Base-by-base conservation (phyloP, 805 yeast genomes). In the Starmerella tilneyi region DNA sequence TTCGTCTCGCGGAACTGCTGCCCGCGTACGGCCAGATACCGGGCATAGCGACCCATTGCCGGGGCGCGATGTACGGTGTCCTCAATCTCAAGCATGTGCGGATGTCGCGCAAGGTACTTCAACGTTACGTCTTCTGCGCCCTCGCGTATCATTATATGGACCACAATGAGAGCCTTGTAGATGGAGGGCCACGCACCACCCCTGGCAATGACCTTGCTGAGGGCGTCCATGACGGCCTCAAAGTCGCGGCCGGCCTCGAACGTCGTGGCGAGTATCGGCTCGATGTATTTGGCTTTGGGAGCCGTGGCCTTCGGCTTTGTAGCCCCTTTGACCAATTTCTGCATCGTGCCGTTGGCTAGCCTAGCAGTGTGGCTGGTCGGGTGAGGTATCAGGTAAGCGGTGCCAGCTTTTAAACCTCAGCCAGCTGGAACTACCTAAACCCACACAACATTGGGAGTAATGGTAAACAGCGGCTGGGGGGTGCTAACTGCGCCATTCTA, bases 261-360 rank as follows among this genome's bases (percentile, higher is more conserved):
- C 2, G 86, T 81, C 23, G 81, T 71, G 70, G 78, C 72, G 26
- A 92, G 70, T 43, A 92, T 84, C 1, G 97, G 97, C 66, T 89
- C 97, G 43, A 92, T 78, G 61, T 92, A 92, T 63, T 92, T 92
- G 30, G 94, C 81, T 65, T 92, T 92, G 6, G 98, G 98, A n/a
- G 97, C 95, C 9, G 97, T 97, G 66, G 84, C 74, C 76, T 68
- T 56, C 23, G 59, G 60, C 54, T 56, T 56, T 26, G 59, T 56
- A 15, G 60, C 60, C 22, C 60, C 60, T 45, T 53, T 56, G 36
- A 56, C 58, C 20, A 56, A 51, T 53, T 56, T 56, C 49, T 49
- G 56, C 60, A 56, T 56, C 35, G 43, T 34, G 38, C 27, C 38
- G 38, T 34, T 34, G 38, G 38, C 38, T 34, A 34, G 38, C 38